Evolutionary conservation across 139 green algal species (phyloP).

Genomic region (Nannochloris sp.): DNA sequence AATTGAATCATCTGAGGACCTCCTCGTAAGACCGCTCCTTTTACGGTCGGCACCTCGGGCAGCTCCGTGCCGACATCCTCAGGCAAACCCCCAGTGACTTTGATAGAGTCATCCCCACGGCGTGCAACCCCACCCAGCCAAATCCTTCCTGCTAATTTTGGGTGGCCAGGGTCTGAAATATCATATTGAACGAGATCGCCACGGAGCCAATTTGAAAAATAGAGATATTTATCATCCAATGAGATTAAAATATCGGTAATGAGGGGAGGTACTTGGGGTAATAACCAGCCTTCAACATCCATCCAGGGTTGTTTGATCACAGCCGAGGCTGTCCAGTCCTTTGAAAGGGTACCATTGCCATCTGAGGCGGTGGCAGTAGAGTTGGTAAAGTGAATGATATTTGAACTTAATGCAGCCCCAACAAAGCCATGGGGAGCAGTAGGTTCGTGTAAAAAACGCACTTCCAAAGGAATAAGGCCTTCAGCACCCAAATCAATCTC

Average conservation of each 20-base stretch:
- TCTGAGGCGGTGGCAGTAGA: not conserved
- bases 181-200: constrained; percentile 70
- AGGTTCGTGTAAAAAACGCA: constrained; percentile 76
- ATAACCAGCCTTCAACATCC: constrained; percentile 68
- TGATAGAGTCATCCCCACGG: constrained; percentile 48
- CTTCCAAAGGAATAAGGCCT: constrained; percentile 73
- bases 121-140: constrained; percentile 63
- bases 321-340: constrained; percentile 17
- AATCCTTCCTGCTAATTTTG: constrained; percentile 50
- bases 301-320: constrained; percentile 46
- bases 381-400: constrained; percentile 64
- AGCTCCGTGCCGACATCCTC: constrained; percentile 35
- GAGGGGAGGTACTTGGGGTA: constrained; percentile 70
- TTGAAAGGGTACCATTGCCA: too few relatives aligned
- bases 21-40: constrained; percentile 59
- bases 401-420: constrained; percentile 65
- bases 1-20: constrained; percentile 86
- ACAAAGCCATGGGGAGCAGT: constrained; percentile 53
- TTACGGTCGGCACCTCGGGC: constrained; percentile 36
- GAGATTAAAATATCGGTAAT: constrained; percentile 84
- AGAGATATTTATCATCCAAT: constrained; percentile 70
- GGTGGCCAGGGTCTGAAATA: constrained; percentile 64
- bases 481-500: constrained; percentile 60
- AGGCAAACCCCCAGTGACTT: constrained; percentile 49
- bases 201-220: constrained; percentile 67